phyloP scores from a whole-genome alignment of 179 eudicot genomes.

The Camellia oleifera region DNA sequence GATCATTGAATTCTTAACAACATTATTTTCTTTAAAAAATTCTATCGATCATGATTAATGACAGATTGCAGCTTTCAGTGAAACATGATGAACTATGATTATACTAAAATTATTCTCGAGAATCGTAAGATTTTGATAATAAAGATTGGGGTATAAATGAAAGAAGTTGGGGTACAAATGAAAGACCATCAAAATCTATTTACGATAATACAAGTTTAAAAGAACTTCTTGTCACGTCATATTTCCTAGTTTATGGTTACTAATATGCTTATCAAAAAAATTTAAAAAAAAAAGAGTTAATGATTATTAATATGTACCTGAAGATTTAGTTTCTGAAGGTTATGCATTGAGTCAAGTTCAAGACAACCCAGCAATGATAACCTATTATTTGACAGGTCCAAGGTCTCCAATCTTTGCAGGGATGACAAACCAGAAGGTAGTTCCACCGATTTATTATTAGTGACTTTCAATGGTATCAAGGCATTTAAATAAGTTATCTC shows the following conservation, averaged over 20 bases:
- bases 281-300: neutral
- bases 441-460: constrained; percentile 73
- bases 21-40: neutral
- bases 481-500: constrained; percentile 62
- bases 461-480: constrained; percentile 64
- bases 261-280: neutral
- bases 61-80: neutral
- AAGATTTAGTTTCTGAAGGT: constrained; percentile 68
- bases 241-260: neutral
- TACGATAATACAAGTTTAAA: neutral
- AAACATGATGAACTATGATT: neutral
- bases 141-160: too few relatives aligned
- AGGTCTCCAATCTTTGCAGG: constrained; percentile 59
- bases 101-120: neutral
- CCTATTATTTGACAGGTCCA: constrained; percentile 86
- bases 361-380: constrained; percentile 62
- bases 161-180: too few relatives aligned
- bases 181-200: neutral
- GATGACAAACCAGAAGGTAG: constrained; percentile 71
- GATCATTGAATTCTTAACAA: neutral
- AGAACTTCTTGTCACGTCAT: neutral
- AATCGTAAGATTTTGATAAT: too few relatives aligned
- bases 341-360: constrained; percentile 68
- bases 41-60: neutral
- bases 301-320: constrained; percentile 51